These are phyloP conservation scores for Venturia oleaginea DNA, from an alignment of 2,329 filamentous ascomycete genomes.

Conservation along the genomic window DNA sequence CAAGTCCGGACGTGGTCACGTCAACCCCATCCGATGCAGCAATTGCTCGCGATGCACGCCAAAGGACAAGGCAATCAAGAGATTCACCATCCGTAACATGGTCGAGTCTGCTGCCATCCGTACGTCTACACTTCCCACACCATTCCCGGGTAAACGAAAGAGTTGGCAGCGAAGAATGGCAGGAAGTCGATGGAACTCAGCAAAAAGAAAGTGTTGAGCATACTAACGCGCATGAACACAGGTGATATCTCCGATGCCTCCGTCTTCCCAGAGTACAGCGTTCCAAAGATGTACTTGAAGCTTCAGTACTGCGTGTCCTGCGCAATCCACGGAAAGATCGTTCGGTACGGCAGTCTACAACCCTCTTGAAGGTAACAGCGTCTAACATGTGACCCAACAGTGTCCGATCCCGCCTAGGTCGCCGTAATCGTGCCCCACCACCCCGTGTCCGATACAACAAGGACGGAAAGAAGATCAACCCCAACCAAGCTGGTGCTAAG, in stretches of 20 bases:
- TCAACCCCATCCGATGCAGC: constrained; percentile 96
- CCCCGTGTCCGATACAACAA: constrained; percentile 99
- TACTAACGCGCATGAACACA: constrained; percentile 31
- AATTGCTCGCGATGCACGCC: constrained; percentile 76
- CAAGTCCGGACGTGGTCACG: constrained; percentile 71
- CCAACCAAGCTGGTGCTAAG: constrained; percentile 64
- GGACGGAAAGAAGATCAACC: constrained; percentile 99
- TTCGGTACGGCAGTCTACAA: constrained; percentile 67
- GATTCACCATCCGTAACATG: constrained; percentile 99
- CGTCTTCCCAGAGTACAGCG: constrained; percentile 97
- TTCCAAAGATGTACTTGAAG: constrained; percentile 99
- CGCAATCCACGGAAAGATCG: constrained; percentile 99
- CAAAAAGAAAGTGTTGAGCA: background rate
- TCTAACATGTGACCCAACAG: constrained; percentile 39
- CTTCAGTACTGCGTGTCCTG: constrained; percentile 99
- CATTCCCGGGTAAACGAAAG: background rate
- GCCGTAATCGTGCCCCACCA: constrained; percentile 97
- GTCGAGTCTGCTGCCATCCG: constrained; percentile 99
- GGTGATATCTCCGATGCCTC: constrained; percentile 99
- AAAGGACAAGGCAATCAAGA: constrained; percentile 99
- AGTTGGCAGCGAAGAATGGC: background rate
- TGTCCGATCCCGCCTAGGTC: constrained; percentile 93
- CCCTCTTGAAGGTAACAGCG: background rate
- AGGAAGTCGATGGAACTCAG: too few species aligned
- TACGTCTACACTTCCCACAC: constrained; percentile 48